Evolutionary conservation across 352 stramenopile species (phyloP).

Genomic region (Phytophthora pistaciae): DNA sequence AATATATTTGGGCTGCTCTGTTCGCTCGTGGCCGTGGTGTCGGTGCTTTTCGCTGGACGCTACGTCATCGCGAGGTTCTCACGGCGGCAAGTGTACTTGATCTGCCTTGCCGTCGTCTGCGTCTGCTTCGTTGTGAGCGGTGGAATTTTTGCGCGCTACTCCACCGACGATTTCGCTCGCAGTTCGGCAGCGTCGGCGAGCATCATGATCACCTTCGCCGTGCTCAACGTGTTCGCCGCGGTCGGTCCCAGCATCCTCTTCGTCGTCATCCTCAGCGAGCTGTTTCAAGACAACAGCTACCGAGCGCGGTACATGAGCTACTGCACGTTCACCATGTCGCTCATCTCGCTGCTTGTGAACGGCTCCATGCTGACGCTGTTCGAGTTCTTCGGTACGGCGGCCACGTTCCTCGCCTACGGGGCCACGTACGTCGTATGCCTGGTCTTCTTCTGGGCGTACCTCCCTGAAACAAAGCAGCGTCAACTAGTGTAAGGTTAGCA

Average conservation of each 20-base stretch:
- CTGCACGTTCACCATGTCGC: slow-evolving; percentile 90
- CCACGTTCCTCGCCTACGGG: slow-evolving; percentile 78
- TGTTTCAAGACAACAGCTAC: slow-evolving; percentile 87
- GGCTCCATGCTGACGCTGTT: slow-evolving; percentile 85
- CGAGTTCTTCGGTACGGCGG: slow-evolving; percentile 64
- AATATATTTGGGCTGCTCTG: slow-evolving; percentile 85
- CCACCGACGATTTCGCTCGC: slow-evolving; percentile 66
- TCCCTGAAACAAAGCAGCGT: slow-evolving; percentile 84
- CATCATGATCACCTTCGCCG: slow-evolving; percentile 71
- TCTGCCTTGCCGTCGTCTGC: slow-evolving; percentile 77
- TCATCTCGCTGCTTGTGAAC: slow-evolving; percentile 87
- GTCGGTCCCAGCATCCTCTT: slow-evolving; percentile 85
- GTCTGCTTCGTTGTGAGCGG: slow-evolving; percentile 72
- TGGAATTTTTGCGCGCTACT: slow-evolving; percentile 75
- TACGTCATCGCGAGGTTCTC: slow-evolving; percentile 80
- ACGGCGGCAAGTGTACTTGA: slow-evolving; percentile 75
- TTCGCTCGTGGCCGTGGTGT: slow-evolving; percentile 69
- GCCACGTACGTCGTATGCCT: slow-evolving; percentile 75
- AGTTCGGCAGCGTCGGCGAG: slow-evolving; percentile 52
- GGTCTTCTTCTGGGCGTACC: slow-evolving; percentile 70
- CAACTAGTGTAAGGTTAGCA: slow-evolving; percentile 58
- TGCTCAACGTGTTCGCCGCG: slow-evolving; percentile 81
- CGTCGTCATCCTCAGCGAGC: slow-evolving; percentile 86
- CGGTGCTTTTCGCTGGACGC: slow-evolving; percentile 70
- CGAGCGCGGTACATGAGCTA: slow-evolving; percentile 90